Percentiles rank a stretch among this genome's conserved stretches.
Evolutionary conservation across 306 rosid genomes (phyloP).

Genomic region (Prunus mongolica): DNA sequence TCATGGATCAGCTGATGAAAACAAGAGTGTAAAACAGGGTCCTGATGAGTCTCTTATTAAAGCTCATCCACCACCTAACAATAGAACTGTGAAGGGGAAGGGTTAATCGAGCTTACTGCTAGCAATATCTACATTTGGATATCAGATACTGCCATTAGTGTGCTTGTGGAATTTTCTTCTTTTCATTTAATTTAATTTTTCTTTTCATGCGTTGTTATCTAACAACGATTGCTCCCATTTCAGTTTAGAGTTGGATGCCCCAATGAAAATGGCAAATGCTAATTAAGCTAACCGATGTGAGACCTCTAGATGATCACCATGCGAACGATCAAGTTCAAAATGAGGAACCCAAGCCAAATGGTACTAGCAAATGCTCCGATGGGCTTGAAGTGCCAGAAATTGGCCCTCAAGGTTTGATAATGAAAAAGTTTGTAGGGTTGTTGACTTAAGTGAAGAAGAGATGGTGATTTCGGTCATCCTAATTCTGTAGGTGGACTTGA

Average conservation of each 20-base stretch:
- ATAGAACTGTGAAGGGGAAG: slow-evolving; percentile 58
- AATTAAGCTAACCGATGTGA: slow-evolving; percentile 20
- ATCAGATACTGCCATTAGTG: slow-evolving; percentile 40
- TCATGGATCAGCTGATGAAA: slow-evolving; percentile 27
- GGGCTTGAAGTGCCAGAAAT: slow-evolving; percentile 39
- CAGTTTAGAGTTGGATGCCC: slow-evolving; percentile 74
- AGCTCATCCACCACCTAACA: slow-evolving; percentile 43
- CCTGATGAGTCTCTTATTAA: slow-evolving; percentile 38
- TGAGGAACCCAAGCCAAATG: slow-evolving; percentile 33
- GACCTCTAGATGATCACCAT: slow-evolving; percentile 19
- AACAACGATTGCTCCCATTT: slow-evolving; percentile 38
- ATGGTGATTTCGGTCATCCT: slow-evolving; percentile 30
- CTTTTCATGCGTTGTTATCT: slow-evolving; percentile 18
- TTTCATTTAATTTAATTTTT: background rate
- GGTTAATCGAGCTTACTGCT: slow-evolving; percentile 66
- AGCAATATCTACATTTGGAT: slow-evolving; percentile 84
- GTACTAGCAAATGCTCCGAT: slow-evolving; percentile 30
- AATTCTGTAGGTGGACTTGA: slow-evolving; percentile 28
- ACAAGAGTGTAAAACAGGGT: slow-evolving; percentile 25
- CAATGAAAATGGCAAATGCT: slow-evolving; percentile 28
- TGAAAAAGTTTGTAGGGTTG: slow-evolving; percentile 24
- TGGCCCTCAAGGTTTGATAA: slow-evolving; percentile 33
- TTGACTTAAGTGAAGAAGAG: slow-evolving; percentile 32
- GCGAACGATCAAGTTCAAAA: slow-evolving; percentile 39
- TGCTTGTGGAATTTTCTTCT: background rate